Conservation (phyloP, 352 stramenopile genomes). For the Saprolegnia diclina region DNA sequence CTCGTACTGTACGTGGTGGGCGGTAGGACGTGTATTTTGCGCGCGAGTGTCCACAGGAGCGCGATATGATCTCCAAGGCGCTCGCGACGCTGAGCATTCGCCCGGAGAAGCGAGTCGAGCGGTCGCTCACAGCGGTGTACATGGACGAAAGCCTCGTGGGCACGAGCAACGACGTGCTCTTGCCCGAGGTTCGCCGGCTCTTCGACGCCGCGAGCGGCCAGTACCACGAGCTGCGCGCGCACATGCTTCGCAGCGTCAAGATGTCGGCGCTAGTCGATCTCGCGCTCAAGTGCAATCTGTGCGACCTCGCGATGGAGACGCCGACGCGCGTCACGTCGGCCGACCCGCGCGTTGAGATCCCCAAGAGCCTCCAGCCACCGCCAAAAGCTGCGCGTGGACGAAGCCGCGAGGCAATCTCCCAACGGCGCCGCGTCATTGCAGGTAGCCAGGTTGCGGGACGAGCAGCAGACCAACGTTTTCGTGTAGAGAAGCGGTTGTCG, state of each 20-base stretch:
- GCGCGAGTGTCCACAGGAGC: constrained; percentile 52
- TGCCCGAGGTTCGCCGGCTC: constrained; percentile 56
- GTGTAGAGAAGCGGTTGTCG: constrained; percentile 7
- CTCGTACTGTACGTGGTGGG: neutral
- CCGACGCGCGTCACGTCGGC: constrained; percentile 31
- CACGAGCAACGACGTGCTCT: constrained; percentile 46
- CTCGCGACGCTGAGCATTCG: constrained; percentile 49
- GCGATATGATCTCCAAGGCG: constrained; percentile 64
- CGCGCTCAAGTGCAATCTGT: constrained; percentile 58
- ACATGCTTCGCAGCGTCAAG: constrained; percentile 54
- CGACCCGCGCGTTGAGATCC: constrained; percentile 43
- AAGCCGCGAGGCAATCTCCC: constrained; percentile 47
- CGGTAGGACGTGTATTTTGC: constrained; percentile 30
- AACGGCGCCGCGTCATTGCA: constrained; percentile 31
- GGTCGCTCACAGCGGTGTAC: constrained; percentile 52
- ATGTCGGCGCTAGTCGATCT: constrained; percentile 61
- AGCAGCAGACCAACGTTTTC: neutral
- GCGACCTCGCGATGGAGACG: constrained; percentile 43
- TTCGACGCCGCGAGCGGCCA: constrained; percentile 61
- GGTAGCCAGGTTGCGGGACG: neutral
- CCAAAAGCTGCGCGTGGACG: constrained; percentile 38
- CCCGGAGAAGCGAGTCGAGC: constrained; percentile 40
- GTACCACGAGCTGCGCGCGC: constrained; percentile 51
- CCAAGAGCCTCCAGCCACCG: constrained; percentile 29
- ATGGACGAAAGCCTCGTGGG: constrained; percentile 47